phyloP scores from a whole-genome alignment of 2,329 filamentous ascomycete genomes.

The Microdochium trichocladiopsis region DNA sequence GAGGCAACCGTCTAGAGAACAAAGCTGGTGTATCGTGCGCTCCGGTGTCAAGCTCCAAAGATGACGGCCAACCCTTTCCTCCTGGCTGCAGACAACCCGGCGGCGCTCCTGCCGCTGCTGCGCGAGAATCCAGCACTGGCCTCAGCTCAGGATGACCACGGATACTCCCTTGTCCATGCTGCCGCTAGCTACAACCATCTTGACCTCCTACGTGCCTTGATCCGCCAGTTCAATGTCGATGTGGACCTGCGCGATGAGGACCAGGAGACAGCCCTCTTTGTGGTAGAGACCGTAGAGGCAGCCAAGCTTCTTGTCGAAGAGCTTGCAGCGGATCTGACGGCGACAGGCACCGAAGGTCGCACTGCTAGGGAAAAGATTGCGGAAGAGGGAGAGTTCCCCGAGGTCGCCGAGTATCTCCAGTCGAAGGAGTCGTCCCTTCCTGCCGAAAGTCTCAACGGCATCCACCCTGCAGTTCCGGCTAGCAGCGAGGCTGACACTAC shows the following conservation, averaged over 20 bases:
- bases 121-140: conserved; percentile 69
- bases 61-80: conserved; percentile 61
- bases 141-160: conserved; percentile 75
- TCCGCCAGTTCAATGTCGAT: conserved; percentile 70
- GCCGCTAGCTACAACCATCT: conserved; percentile 88
- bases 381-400: conserved; percentile 69
- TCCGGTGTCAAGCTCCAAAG: too few relatives aligned
- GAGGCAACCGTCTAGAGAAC: too few relatives aligned
- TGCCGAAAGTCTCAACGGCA: conserved; percentile 16
- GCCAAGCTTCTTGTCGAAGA: conserved; percentile 79
- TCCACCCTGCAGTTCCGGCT: conserved; percentile 16
- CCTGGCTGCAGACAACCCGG: conserved; percentile 75
- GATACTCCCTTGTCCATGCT: conserved; percentile 91
- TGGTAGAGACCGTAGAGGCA: conserved; percentile 74
- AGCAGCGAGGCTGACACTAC: conserved; percentile 27
- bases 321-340: conserved; percentile 59
- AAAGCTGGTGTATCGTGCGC: too few relatives aligned
- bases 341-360: conserved; percentile 66
- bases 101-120: conserved; percentile 67
- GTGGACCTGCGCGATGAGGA: conserved; percentile 85
- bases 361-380: conserved; percentile 78
- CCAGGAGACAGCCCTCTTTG: conserved; percentile 88
- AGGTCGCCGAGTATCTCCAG: conserved; percentile 65
- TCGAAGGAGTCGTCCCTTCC: conserved; percentile 20
- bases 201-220: conserved; percentile 67